phyloP scores from a whole-genome alignment of 2,329 filamentous ascomycete species.

The Fonsecaea nubica region DNA sequence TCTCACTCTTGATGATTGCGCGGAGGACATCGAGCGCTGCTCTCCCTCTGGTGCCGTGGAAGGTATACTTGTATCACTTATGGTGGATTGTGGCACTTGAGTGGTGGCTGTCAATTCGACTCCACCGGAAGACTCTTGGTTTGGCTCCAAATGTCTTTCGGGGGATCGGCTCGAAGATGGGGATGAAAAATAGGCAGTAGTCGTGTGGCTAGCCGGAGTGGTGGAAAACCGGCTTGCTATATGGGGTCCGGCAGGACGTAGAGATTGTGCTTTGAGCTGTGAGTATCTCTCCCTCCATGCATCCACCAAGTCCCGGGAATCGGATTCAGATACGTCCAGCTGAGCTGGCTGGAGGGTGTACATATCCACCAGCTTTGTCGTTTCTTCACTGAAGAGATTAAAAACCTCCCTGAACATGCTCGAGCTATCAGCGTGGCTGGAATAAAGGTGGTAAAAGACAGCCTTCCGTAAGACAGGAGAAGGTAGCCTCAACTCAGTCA shows the following conservation, averaged over 20 bases:
- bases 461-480: slow-evolving; percentile 26
- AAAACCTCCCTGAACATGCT: background rate
- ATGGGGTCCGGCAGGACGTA: background rate
- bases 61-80: background rate
- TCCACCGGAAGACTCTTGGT: background rate
- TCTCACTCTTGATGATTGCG: background rate
- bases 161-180: background rate
- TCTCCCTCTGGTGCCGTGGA: background rate
- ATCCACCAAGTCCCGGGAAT: no score
- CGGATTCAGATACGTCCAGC: no score
- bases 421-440: background rate
- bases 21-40: background rate
- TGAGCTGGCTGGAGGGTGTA: no score
- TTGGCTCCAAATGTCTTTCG: background rate
- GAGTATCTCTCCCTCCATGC: no score
- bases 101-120: background rate
- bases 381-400: slow-evolving; percentile 13
- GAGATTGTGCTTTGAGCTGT: no score
- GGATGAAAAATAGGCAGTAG: background rate
- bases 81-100: background rate
- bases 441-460: slow-evolving; percentile 17
- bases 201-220: background rate
- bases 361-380: background rate
- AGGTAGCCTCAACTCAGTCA: slow-evolving; percentile 13
- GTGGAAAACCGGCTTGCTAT: background rate